phyloP scores from a whole-genome alignment of 768 basidiomycete genomes.

The Phaeotremella skinneri region DNA sequence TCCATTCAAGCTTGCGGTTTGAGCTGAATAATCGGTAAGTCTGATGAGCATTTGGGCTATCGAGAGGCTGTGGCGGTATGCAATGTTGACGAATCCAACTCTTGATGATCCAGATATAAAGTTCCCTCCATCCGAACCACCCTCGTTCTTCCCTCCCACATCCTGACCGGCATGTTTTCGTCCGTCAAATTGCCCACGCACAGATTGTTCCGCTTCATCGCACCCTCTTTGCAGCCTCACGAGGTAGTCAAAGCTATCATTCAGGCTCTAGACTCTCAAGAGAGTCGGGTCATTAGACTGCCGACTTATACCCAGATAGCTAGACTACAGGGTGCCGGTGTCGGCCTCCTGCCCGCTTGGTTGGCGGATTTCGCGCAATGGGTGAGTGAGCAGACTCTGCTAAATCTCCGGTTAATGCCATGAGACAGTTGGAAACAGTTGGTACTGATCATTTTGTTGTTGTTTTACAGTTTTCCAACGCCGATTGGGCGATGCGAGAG shows the following conservation, averaged over 20 bases:
- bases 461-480: constrained; percentile 61
- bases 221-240: constrained; percentile 70
- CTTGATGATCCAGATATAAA: constrained; percentile 66
- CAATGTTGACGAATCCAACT: too few relatives aligned
- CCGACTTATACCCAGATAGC: constrained; percentile 55
- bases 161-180: constrained; percentile 75
- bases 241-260: constrained; percentile 78
- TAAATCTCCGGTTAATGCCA: too few relatives aligned
- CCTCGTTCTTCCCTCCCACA: constrained; percentile 74
- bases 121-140: constrained; percentile 81
- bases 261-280: constrained; percentile 72
- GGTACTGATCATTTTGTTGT: background rate
- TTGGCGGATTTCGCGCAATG: constrained; percentile 66
- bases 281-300: constrained; percentile 66
- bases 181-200: constrained; percentile 56
- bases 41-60: constrained; percentile 5
- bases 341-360: constrained; percentile 43
- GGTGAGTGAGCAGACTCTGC: constrained; percentile 61
- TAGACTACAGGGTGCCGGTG: constrained; percentile 24
- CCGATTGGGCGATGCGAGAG: constrained; percentile 65
- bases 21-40: constrained; percentile 76
- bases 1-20: constrained; percentile 80
- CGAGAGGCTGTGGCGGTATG: too few relatives aligned
- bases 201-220: constrained; percentile 66
- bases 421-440: background rate